Percentiles rank a stretch among this genome's conserved stretches.
Evolutionary conservation across 306 rosid species (phyloP).

Genomic region (Vigna angularis): DNA sequence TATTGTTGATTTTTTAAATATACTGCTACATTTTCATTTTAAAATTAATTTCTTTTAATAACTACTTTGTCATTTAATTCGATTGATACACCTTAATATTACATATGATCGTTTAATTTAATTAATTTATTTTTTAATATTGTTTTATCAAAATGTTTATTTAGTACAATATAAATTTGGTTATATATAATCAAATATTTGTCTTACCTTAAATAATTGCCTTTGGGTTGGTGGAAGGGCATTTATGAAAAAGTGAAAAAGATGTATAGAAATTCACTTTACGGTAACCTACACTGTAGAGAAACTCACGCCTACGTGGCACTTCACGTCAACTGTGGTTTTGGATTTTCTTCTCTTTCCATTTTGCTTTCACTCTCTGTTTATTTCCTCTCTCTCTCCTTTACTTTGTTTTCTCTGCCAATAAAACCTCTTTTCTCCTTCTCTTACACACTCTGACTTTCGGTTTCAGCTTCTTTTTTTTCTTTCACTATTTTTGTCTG

Average conservation of each 20-base stretch:
- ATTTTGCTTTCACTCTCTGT: not conserved
- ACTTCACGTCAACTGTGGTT: slow-evolving; percentile 57
- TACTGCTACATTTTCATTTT: too few relatives aligned
- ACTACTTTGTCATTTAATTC: too few relatives aligned
- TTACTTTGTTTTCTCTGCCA: slow-evolving; percentile 12
- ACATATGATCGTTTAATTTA: too few relatives aligned
- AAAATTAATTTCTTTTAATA: too few relatives aligned
- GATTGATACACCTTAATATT: too few relatives aligned
- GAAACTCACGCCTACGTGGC: slow-evolving; percentile 42
- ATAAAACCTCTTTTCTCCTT: slow-evolving; percentile 24
- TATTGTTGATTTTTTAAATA: too few relatives aligned
- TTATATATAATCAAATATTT: too few relatives aligned
- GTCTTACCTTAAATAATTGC: too few relatives aligned
- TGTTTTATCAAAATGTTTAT: too few relatives aligned
- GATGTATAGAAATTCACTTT: not conserved
- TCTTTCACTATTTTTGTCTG: not conserved
- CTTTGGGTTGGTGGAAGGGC: not conserved
- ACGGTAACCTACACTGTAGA: slow-evolving; percentile 16
- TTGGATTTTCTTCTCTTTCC: slow-evolving; percentile 45
- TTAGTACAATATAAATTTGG: too few relatives aligned
- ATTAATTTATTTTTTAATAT: too few relatives aligned
- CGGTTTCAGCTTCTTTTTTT: slow-evolving; percentile 28
- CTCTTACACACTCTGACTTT: not conserved
- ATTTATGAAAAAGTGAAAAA: not conserved
- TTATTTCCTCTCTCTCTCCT: not conserved